Evolutionary conservation across 2,329 filamentous ascomycete species (phyloP), one percentile per base, ranked within the genome.

Genomic region (Cladosporium sp.): DNA sequence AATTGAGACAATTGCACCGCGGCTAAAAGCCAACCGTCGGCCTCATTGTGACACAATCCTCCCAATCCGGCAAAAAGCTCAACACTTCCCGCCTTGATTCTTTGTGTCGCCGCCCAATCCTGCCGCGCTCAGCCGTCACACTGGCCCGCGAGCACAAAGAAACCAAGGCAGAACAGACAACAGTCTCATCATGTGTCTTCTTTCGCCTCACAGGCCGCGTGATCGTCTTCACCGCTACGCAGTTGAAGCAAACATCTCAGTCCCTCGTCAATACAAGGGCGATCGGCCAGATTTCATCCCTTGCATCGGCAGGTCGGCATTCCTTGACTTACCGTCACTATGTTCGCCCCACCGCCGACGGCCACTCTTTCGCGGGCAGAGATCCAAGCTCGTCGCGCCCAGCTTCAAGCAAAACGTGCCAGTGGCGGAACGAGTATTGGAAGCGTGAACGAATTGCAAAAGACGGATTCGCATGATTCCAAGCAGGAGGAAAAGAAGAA

Each of bases 321-420:
- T 29, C 15, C 30, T 40, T 8, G 3, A n/a, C 15, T 34, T 15
- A 13, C 15, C 12, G 17, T 36, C 27, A 20, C 20, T n/a, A 51
- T 51, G 49, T 51, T 51, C 12, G 42, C 42, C 30, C 49, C 49
- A 32, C 49, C 49, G 27, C 49, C 49, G n/a, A 36, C 49, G 12
- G 40, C 40, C 40, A 30, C 30, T 11, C 49, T 51, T 8, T 51
- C 49, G 13, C 41, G 42, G 17, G 49, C 49, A 30, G 49, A 51
- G 49, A 51, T 51, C 36, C 32, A 51, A 24, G 41, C 41, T 18
- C 41, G 42, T 29, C 49, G 49, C 18, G 49, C 49, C 9, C 32
- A 45, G n/a, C 4, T 51, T 7, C 47, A 43, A 38, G 47, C 47
- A n/a, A 50, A 43, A 15, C 39, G 47, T 9, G 39, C 47, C 2